These are phyloP conservation scores for Galerina marginata DNA, from an alignment of 768 basidiomycete species.

Conservation along the genomic window DNA sequence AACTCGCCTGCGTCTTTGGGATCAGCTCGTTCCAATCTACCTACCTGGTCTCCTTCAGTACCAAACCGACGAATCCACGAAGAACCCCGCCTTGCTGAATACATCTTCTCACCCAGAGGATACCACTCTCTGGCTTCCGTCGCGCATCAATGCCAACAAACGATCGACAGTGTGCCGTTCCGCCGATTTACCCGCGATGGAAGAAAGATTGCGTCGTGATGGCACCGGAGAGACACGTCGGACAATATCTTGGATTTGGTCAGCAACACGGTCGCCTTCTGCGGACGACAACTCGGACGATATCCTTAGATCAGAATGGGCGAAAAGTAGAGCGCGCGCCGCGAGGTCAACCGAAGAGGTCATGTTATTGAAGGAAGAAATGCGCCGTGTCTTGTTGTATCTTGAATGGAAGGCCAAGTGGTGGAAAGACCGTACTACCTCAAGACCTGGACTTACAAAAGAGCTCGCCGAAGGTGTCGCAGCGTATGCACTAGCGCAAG, in stretches of 20 bases:
- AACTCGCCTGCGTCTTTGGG: conserved; percentile 14
- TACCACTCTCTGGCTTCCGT: conserved; percentile 12
- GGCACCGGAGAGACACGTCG: neutral
- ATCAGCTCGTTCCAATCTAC: conserved; percentile 13
- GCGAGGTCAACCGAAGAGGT: conserved; percentile 19
- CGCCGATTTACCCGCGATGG: conserved; percentile 2
- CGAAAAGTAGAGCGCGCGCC: conserved; percentile 15
- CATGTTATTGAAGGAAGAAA: conserved; percentile 16
- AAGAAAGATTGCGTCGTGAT: conserved; percentile 2
- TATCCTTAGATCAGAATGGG: conserved; percentile 8
- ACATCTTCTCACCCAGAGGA: conserved; percentile 4
- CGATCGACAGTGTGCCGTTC: neutral
- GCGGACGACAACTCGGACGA: neutral
- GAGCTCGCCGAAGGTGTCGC: conserved; percentile 7
- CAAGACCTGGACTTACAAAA: neutral
- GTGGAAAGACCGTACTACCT: neutral
- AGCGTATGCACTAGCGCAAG: conserved; percentile 12
- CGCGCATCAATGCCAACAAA: neutral
- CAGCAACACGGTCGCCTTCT: neutral
- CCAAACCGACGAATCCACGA: neutral
- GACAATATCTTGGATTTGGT: neutral
- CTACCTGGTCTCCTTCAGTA: conserved; percentile 17
- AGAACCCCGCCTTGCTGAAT: neutral
- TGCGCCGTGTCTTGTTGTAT: conserved; percentile 9
- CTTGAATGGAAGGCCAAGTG: conserved; percentile 10